These are phyloP conservation scores for Fusarium humuli DNA, from an alignment of 2,329 filamentous ascomycete species.

Conservation along the genomic window DNA sequence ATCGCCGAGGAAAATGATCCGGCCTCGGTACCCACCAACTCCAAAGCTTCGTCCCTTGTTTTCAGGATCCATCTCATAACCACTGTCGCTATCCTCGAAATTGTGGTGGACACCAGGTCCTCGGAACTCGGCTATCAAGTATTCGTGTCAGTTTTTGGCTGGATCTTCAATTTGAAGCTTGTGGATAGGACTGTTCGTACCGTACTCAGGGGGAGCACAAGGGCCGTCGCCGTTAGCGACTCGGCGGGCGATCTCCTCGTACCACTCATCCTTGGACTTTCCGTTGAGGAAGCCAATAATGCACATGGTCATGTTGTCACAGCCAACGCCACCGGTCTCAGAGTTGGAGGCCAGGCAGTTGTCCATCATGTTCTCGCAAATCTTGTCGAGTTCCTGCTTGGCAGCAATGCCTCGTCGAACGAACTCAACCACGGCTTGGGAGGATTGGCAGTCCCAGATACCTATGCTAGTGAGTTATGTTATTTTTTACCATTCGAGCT, in stretches of 20 bases:
- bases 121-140: conserved; percentile 78
- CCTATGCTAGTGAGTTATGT: conserved; percentile 65
- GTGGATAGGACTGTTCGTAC: conserved; percentile 74
- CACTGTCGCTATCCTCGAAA: conserved; percentile 82
- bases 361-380: conserved; percentile 99
- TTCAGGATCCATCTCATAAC: conserved; percentile 81
- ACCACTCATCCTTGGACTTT: conserved; percentile 97
- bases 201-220: conserved; percentile 98
- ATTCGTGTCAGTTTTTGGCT: conserved; percentile 32
- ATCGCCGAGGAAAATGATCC: conserved; percentile 95
- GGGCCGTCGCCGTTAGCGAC: conserved; percentile 97
- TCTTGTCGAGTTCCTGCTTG: conserved; percentile 92
- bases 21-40: conserved; percentile 78
- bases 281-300: conserved; percentile 90
- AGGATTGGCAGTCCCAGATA: conserved; percentile 99
- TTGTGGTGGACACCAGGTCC: conserved; percentile 85
- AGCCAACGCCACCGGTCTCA: conserved; percentile 96
- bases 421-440: conserved; percentile 96
- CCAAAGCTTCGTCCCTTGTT: conserved; percentile 72
- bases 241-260: conserved; percentile 91
- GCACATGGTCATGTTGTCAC: conserved; percentile 99
- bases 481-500: conserved; percentile 9
- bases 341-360: conserved; percentile 98
- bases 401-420: conserved; percentile 95
- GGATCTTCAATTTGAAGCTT: not conserved